phyloP scores from a whole-genome alignment of 257 asterid genomes.

The Dorcoceras hygrometricum region DNA sequence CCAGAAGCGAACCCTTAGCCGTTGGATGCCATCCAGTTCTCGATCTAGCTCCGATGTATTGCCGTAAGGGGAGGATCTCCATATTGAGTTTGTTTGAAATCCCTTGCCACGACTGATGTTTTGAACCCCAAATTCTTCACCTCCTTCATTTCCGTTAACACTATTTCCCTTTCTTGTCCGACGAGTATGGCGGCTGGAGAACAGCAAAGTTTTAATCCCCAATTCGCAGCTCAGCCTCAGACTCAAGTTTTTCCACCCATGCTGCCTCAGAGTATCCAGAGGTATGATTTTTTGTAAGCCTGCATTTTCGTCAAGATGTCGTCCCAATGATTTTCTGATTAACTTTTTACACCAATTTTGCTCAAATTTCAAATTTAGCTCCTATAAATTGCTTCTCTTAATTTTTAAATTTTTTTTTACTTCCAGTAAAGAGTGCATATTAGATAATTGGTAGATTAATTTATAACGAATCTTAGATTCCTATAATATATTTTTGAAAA shows the following conservation, averaged over 20 bases:
- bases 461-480: too few species aligned
- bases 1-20: slow-evolving; percentile 37
- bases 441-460: too few species aligned
- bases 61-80: too few species aligned
- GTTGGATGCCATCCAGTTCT: slow-evolving; percentile 41
- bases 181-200: slow-evolving; percentile 55
- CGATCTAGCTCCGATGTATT: slow-evolving; percentile 35
- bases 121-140: slow-evolving; percentile 24
- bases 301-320: slow-evolving; percentile 4
- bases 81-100: slow-evolving; percentile 69
- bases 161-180: background rate
- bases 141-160: slow-evolving; percentile 22
- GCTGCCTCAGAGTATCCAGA: slow-evolving; percentile 66
- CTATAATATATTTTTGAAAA: too few species aligned
- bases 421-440: too few species aligned
- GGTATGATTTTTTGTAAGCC: slow-evolving; percentile 30
- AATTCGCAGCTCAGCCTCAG: slow-evolving; percentile 8
- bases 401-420: too few species aligned
- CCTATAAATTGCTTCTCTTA: background rate
- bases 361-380: background rate
- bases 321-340: too few species aligned
- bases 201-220: slow-evolving; percentile 22
- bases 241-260: slow-evolving; percentile 21
- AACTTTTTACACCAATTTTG: background rate
- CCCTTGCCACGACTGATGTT: slow-evolving; percentile 23